Base-by-base conservation (phyloP, 2,329 filamentous ascomycete genomes). In the Lasiodiplodia sp. region DNA sequence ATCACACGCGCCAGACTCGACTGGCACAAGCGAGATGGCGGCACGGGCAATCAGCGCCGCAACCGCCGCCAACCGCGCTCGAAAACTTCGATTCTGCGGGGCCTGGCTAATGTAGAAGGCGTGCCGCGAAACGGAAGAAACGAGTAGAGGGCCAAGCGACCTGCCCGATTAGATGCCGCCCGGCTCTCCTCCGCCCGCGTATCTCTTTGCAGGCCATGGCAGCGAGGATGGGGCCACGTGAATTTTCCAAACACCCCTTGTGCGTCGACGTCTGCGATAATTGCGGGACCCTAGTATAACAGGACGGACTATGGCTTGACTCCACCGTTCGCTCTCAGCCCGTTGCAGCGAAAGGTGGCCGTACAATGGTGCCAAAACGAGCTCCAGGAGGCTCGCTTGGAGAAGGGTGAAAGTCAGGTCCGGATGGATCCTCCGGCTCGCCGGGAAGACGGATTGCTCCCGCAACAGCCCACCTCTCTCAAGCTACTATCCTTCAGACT, bases 1-100 rank as follows among this genome's bases (percentile, higher is more conserved):
- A 51, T 16, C 23, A 12, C 23, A 28, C n/a, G 51, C n/a, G 28
- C 38, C 28, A 25, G 47, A 28, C 28, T 53, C 51, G 51, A 53
- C 23, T 23, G 18, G n/a, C 18, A n/a, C 31, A 64, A 37, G 60
- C 60, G 60, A 64, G 44, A 63, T 63, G 58, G 25, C 52, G 31
- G 31, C 55, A 38, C 18, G 18, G 18, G 18, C n/a, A 21, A 21
- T 21, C 55, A 40, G 55, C 21, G 55, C 55, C 55, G 47, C 60
- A 47, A 28, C 57, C 57, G 38, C 31, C 21, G 56, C 37, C 25
- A 44, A 10, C 31, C 31, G 31, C 31, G 55, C n/a, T 56, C 10
- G 16, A 21, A n/a, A 7, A 12, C 37, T n/a, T 47, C 31, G 16
- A 23, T 18, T 49, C 14, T 34, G 18, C 25, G 28, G 40, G 16